A percentile compares a stretch with the other conserved stretches of the same genome.
Conservation (phyloP, 345 rosid genomes). For the Gossypium australe region DNA sequence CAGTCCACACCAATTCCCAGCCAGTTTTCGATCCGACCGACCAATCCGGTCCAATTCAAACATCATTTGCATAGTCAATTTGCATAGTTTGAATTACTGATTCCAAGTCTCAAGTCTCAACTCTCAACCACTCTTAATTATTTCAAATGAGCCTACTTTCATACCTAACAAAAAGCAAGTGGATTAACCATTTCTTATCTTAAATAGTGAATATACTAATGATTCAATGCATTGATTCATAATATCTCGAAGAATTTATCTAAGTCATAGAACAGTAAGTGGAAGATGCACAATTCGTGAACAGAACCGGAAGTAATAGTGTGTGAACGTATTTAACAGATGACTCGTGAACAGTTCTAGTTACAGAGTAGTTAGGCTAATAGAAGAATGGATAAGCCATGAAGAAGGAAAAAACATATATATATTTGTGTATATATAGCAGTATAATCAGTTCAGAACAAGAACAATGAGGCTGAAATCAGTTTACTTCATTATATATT, state of each 20-base stretch:
- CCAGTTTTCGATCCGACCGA: too few relatives aligned
- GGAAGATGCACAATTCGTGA: background rate
- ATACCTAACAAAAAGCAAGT: background rate
- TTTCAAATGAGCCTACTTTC: background rate
- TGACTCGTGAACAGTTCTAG: background rate
- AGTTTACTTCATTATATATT: background rate
- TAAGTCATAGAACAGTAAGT: too few relatives aligned
- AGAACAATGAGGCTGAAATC: background rate
- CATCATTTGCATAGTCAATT: conserved; percentile 7
- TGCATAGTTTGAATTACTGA: conserved; percentile 4
- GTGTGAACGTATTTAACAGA: background rate
- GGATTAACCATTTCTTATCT: background rate
- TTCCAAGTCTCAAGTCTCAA: background rate
- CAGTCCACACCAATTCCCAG: too few relatives aligned
- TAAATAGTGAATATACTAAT: background rate
- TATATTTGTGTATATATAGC: background rate
- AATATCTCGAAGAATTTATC: background rate
- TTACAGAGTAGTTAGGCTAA: background rate
- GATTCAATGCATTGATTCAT: background rate
- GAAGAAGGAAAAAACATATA: background rate
- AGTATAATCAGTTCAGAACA: background rate
- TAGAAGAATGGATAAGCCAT: background rate
- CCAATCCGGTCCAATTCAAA: too few relatives aligned
- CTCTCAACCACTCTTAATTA: conserved; percentile 11
- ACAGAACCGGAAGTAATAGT: background rate